phyloP scores from a whole-genome alignment of 1,139 yeast species.

The Scheffersomyces cryptocercus region DNA sequence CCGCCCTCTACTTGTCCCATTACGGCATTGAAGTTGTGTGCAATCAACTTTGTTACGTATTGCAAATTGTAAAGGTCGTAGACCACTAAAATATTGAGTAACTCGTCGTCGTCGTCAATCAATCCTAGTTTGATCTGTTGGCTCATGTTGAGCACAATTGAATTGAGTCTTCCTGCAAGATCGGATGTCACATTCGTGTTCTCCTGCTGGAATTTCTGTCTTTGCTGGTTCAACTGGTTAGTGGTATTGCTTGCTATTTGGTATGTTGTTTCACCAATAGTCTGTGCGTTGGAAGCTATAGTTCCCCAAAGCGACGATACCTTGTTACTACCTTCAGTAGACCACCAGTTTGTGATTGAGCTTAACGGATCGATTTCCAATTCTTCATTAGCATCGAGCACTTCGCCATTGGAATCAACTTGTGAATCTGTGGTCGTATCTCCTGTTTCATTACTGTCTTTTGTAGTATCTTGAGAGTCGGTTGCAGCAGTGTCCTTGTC shows the following conservation, averaged over 20 bases:
- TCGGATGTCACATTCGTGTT: constrained; percentile 13
- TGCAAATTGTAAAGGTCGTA: constrained; percentile 80
- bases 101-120: constrained; percentile 65
- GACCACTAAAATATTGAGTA: constrained; percentile 51
- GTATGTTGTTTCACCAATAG: constrained; percentile 42
- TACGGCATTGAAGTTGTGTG: constrained; percentile 74
- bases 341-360: constrained; percentile 81
- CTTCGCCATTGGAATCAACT: neutral
- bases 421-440: constrained; percentile 1
- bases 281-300: constrained; percentile 46
- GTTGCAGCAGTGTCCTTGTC: constrained; percentile 6
- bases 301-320: constrained; percentile 73
- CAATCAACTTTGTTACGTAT: constrained; percentile 63
- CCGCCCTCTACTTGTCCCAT: constrained; percentile 94
- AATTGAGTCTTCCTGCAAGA: constrained; percentile 33
- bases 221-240: constrained; percentile 43
- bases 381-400: constrained; percentile 13
- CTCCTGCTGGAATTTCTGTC: constrained; percentile 39
- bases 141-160: constrained; percentile 38
- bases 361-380: constrained; percentile 63
- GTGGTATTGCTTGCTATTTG: constrained; percentile 46
- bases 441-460: neutral
- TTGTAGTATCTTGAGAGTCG: neutral
- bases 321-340: constrained; percentile 69
- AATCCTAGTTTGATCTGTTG: constrained; percentile 58